These are phyloP conservation scores for Claviceps sp. DNA, from an alignment of 2,329 filamentous ascomycete genomes.

Conservation along the genomic window DNA sequence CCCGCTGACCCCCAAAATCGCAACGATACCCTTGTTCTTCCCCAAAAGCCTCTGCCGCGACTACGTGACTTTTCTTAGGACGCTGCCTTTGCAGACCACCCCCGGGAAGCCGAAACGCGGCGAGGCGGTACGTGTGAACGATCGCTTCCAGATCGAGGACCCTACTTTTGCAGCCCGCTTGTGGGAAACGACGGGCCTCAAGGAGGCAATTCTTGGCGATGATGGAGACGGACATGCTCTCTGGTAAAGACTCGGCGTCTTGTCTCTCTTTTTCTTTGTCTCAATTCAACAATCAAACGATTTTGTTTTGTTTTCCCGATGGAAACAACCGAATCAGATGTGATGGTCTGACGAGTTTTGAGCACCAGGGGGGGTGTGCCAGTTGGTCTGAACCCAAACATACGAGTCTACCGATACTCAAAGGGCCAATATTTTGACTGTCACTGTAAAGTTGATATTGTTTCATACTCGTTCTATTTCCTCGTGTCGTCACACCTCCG, in stretches of 20 bases:
- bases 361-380: conserved; percentile 64
- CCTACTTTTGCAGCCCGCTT: conserved; percentile 56
- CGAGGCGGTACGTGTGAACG: conserved; percentile 75
- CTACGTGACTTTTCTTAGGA: conserved; percentile 59
- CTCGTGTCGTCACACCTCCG: not conserved
- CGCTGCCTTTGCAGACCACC: conserved; percentile 61
- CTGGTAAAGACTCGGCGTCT: conserved; percentile 28
- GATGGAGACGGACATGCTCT: conserved; percentile 20
- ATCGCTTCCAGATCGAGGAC: conserved; percentile 76
- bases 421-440: conserved; percentile 84
- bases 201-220: conserved; percentile 37
- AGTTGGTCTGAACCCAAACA: conserved; percentile 77
- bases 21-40: conserved; percentile 62
- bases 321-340: not conserved
- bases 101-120: conserved; percentile 66
- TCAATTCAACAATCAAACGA: too few relatives aligned
- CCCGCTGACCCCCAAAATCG: conserved; percentile 44
- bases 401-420: conserved; percentile 76
- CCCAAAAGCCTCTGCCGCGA: conserved; percentile 60
- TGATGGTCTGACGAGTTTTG: not conserved
- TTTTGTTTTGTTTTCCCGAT: too few relatives aligned
- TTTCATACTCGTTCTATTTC: too few relatives aligned
- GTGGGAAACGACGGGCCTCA: conserved; percentile 67
- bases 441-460: conserved; percentile 42
- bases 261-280: not conserved